A percentile compares a stretch with the other conserved stretches of the same genome.
Evolutionary conservation across 2,329 filamentous ascomycete genomes (phyloP).

Genomic region (Ophiocordyceps robertsii): DNA sequence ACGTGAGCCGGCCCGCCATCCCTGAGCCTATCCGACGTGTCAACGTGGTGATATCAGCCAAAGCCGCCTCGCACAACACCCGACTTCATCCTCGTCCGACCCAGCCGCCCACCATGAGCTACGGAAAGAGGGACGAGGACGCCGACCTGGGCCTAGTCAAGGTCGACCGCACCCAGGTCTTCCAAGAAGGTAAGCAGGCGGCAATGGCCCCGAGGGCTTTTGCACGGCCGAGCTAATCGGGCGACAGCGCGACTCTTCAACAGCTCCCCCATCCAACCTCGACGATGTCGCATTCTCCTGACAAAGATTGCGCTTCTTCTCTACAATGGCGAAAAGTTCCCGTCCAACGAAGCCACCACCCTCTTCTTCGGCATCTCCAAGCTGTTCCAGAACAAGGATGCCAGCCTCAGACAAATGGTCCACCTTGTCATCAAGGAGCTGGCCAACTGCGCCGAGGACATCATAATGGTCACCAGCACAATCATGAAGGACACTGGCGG

Average conservation of each 20-base stretch:
- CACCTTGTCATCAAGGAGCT: slow-evolving; percentile 98
- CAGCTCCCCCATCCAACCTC: slow-evolving; percentile 87
- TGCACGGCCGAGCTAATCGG: slow-evolving; percentile 21
- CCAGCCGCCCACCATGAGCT: slow-evolving; percentile 60
- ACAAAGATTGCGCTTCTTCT: slow-evolving; percentile 95
- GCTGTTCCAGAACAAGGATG: slow-evolving; percentile 99
- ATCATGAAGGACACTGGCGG: slow-evolving; percentile 99
- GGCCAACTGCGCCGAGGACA: slow-evolving; percentile 88
- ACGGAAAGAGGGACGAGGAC: slow-evolving; percentile 99
- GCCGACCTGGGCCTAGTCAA: slow-evolving; percentile 86
- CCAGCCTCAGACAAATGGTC: slow-evolving; percentile 95
- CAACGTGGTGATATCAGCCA: slow-evolving; percentile 25
- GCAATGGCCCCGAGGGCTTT: slow-evolving; percentile 2
- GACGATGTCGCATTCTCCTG: slow-evolving; percentile 92
- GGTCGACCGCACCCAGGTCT: slow-evolving; percentile 94
- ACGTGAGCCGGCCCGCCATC: slow-evolving; percentile 20
- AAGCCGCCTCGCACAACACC: slow-evolving; percentile 19
- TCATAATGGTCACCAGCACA: slow-evolving; percentile 98
- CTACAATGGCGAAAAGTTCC: slow-evolving; percentile 95
- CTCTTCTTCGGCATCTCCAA: slow-evolving; percentile 99
- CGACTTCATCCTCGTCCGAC: slow-evolving; percentile 15
- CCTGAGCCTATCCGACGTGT: slow-evolving; percentile 17
- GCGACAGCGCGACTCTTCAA: slow-evolving; percentile 86
- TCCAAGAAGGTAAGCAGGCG: slow-evolving; percentile 74
- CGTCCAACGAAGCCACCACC: slow-evolving; percentile 90